Evolutionary conservation across 2,329 filamentous ascomycete genomes (phyloP).

Genomic region (Clathrospora elynae): DNA sequence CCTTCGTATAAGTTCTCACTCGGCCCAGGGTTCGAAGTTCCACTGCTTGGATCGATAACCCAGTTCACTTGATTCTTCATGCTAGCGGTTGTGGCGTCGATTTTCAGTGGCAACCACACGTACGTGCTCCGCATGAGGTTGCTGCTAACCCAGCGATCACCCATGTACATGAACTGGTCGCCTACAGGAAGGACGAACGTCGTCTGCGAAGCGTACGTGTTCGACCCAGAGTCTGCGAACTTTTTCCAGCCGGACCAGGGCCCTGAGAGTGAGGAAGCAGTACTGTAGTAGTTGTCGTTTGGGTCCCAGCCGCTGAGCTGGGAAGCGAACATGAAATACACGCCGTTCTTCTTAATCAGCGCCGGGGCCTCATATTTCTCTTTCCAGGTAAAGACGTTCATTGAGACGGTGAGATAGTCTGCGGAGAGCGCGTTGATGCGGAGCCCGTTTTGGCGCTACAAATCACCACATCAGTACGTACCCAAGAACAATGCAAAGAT

Average conservation of each 20-base stretch:
- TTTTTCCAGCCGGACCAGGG: conserved; percentile 66
- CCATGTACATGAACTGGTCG: conserved; percentile 63
- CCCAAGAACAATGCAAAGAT: no score
- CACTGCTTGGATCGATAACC: conserved; percentile 54
- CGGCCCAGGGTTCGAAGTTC: conserved; percentile 53
- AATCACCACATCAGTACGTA: no score
- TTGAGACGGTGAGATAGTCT: conserved; percentile 61
- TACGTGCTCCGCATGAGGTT: conserved; percentile 67
- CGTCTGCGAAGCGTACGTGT: conserved; percentile 66
- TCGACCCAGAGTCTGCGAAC: conserved; percentile 62
- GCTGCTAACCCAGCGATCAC: conserved; percentile 67
- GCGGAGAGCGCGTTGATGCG: conserved; percentile 62
- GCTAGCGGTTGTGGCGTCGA: conserved; percentile 58
- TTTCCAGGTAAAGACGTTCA: conserved; percentile 58
- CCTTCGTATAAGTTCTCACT: conserved; percentile 59
- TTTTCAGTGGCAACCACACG: conserved; percentile 65
- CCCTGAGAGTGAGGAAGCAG: conserved; percentile 61
- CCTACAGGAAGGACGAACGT: conserved; percentile 61
- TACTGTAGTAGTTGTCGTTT: conserved; percentile 69
- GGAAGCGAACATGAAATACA: conserved; percentile 70
- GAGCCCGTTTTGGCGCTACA: conserved; percentile 61
- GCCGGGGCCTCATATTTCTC: conserved; percentile 67
- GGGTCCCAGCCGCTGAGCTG: conserved; percentile 57
- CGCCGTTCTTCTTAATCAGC: conserved; percentile 63
- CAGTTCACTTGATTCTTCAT: conserved; percentile 61